Conservation (phyloP, 306 rosid species). For the Boehmeria nivea region DNA sequence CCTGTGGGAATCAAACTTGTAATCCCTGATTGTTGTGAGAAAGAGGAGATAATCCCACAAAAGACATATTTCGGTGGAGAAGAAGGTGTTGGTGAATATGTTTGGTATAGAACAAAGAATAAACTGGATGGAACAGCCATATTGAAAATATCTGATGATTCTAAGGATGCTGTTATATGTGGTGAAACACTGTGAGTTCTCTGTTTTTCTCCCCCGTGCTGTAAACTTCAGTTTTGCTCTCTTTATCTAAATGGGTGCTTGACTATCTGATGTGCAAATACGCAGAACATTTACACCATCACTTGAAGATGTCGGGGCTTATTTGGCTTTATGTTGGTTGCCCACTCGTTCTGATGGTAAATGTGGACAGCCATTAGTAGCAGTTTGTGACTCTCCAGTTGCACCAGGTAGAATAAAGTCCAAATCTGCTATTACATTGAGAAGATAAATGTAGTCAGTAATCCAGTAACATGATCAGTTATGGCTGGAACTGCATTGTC, state of each 20-base stretch:
- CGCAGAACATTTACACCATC: slow-evolving; percentile 68
- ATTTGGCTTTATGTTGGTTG: slow-evolving; percentile 78
- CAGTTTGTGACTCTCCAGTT: slow-evolving; percentile 56
- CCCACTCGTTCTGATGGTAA: slow-evolving; percentile 75
- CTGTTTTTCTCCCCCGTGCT: slow-evolving; percentile 11
- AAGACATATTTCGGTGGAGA: slow-evolving; percentile 84
- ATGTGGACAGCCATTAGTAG: slow-evolving; percentile 70
- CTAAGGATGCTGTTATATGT: slow-evolving; percentile 50
- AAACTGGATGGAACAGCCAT: slow-evolving; percentile 64
- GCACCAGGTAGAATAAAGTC: slow-evolving; percentile 60
- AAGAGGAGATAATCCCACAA: slow-evolving; percentile 41
- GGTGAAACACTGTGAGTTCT: slow-evolving; percentile 62
- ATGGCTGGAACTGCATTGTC: too few species aligned
- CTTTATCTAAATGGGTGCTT: slow-evolving; percentile 16
- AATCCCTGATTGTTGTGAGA: slow-evolving; percentile 71
- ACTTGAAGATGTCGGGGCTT: slow-evolving; percentile 75
- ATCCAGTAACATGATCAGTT: too few species aligned
- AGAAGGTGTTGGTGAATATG: slow-evolving; percentile 79
- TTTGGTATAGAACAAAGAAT: slow-evolving; percentile 64
- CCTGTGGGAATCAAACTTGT: slow-evolving; percentile 73
- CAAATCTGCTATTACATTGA: background rate
- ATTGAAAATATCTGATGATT: slow-evolving; percentile 44
- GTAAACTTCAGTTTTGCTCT: slow-evolving; percentile 12
- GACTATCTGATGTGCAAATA: slow-evolving; percentile 13
- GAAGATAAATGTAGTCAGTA: slow-evolving; percentile 1